Base-by-base conservation (phyloP, 768 basidiomycete genomes). In the Daedaleopsis sinensis region DNA sequence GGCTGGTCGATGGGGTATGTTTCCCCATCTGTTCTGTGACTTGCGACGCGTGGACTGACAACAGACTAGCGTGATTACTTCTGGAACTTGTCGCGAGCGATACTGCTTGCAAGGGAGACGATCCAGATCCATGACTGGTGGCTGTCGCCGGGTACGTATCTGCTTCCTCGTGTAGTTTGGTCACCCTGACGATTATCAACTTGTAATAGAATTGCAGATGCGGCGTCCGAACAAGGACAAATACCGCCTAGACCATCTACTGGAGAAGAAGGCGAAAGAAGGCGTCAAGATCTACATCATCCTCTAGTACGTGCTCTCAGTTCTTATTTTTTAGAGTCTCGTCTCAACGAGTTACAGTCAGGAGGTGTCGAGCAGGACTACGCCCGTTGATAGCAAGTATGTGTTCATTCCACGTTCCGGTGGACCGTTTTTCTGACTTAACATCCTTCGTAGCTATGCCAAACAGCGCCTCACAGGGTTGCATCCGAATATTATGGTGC, bases 111-210 rank as follows among this genome's bases (percentile, higher is more conserved):
- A 0, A 89, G 88, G 71, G 89, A 94, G 68, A 82, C 77, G 48
- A 94, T 97, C 57, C 96, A 94, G 71, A 97, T 98, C 39, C 97
- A 98, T 71, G 96, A 96, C 74, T 98, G 96, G 96, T 98, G 96
- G 97, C 78, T 95, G 23, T 93, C 93, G 24, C 94, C 93, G 4
- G 89, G 92, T 92, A 6, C 21, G 36, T 15, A 38, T 36, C 27
- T 11, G 32, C 23, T 23, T 23, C 39, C 39, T 42, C 18, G 13
- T 5, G 10, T 19, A 19, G 46, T 11, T 19, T 15, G 21, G 12
- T 63, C 10, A 32, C n/a, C 2, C 2, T 12, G 3, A 11, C 16
- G 18, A 52, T 55, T 6, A 16, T 55, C 66, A 48, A 62, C 48
- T 36, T 16, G 43, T 39, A 52, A n/a, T 67, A 89, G 91, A 97